Evolutionary conservation across 305 asterid species (phyloP).

Genomic region (Fraxinus dipetala): DNA sequence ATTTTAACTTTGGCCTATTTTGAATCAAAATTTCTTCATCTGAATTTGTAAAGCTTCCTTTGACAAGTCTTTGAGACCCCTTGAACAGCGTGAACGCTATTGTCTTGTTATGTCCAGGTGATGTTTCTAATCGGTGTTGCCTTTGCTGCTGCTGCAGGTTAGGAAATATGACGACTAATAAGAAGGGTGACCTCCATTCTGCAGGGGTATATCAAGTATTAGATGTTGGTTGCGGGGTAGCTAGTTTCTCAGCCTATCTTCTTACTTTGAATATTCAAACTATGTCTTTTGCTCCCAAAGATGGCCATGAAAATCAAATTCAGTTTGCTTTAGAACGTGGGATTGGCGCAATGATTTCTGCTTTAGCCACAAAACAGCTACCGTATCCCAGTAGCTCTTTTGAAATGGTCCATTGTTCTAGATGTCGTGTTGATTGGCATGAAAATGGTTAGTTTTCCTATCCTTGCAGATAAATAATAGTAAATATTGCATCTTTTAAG

Average conservation of each 20-base stretch:
- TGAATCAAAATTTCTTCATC: not conserved
- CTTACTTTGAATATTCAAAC: slow-evolving; percentile 72
- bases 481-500: not conserved
- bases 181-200: slow-evolving; percentile 62
- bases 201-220: slow-evolving; percentile 77
- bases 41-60: not conserved
- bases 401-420: slow-evolving; percentile 93
- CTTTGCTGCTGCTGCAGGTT: slow-evolving; percentile 47
- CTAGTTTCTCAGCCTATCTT: slow-evolving; percentile 96
- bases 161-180: slow-evolving; percentile 80
- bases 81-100: not conserved
- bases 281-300: slow-evolving; percentile 92
- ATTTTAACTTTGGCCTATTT: not conserved
- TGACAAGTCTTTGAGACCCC: not conserved
- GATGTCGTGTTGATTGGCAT: slow-evolving; percentile 93
- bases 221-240: slow-evolving; percentile 92
- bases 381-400: slow-evolving; percentile 82
- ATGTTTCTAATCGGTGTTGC: slow-evolving; percentile 1
- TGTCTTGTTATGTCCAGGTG: not conserved
- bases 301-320: slow-evolving; percentile 89
- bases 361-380: slow-evolving; percentile 72
- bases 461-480: not conserved
- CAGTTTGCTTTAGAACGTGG: slow-evolving; percentile 92
- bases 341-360: slow-evolving; percentile 78
- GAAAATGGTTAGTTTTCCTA: slow-evolving; percentile 58